phyloP scores from a whole-genome alignment of 805 yeast genomes.

The Ogataea dorogensis region DNA sequence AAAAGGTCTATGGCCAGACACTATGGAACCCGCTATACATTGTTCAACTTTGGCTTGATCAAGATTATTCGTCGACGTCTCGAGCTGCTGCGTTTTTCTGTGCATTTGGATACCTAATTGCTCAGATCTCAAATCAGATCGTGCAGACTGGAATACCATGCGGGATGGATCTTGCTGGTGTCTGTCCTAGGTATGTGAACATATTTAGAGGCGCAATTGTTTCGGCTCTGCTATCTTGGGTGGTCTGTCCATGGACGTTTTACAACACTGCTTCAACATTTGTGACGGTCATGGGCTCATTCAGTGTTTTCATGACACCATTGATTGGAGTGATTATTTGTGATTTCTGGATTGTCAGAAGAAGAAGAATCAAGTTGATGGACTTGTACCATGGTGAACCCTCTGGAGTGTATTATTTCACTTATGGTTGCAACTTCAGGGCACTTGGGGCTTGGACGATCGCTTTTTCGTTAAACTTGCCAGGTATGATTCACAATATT shows the following conservation, averaged over 20 bases:
- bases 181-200: slow-evolving; percentile 55
- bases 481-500: slow-evolving; percentile 41
- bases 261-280: slow-evolving; percentile 36
- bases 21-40: slow-evolving; percentile 48
- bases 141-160: too few species aligned
- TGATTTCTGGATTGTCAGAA: slow-evolving; percentile 40
- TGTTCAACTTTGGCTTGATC: slow-evolving; percentile 38
- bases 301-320: slow-evolving; percentile 37
- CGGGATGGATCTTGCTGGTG: slow-evolving; percentile 21
- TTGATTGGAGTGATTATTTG: slow-evolving; percentile 34
- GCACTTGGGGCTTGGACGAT: slow-evolving; percentile 38
- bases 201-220: slow-evolving; percentile 51
- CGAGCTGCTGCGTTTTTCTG: too few species aligned
- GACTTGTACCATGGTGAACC: slow-evolving; percentile 37
- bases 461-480: slow-evolving; percentile 46
- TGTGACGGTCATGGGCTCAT: slow-evolving; percentile 36
- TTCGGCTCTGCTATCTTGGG: slow-evolving; percentile 34
- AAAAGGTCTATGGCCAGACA: slow-evolving; percentile 25
- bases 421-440: slow-evolving; percentile 42
- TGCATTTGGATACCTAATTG: slow-evolving; percentile 48
- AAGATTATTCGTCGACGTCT: slow-evolving; percentile 38
- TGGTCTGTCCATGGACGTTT: slow-evolving; percentile 39
- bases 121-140: too few species aligned
- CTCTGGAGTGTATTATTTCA: slow-evolving; percentile 35
- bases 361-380: slow-evolving; percentile 37